Base-by-base conservation (phyloP, 805 yeast species). In the Nakazawaea populi region DNA sequence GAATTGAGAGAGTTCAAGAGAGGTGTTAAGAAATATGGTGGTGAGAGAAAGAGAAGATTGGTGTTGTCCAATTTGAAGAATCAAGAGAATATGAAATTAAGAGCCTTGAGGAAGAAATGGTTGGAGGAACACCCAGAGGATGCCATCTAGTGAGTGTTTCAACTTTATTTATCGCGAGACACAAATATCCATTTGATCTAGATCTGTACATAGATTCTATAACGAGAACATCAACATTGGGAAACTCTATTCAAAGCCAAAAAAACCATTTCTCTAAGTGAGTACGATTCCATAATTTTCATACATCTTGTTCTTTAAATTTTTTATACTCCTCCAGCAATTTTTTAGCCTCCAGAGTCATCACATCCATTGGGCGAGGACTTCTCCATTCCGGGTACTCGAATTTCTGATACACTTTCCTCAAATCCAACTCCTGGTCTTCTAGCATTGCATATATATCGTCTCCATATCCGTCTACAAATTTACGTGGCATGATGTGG, bases 401-500 rank as follows among this genome's bases (percentile, higher is more conserved):
- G 58, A 55, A 61, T 58, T 56, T 59, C 34, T 63, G 55, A 56
- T 73, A 74, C 5, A 59, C 63, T 5, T 62, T 62, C 46, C 69
- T 74, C 48, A 72, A 58, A 46, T 76, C 80, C 57, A 79, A 73
- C 53, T 83, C 85, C 48, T 71, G 59, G 5, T 68, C 60, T 52
- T 89, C 90, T 47, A 94, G 63, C 57, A 73, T 67, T n/a, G 70
- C 70, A 64, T 94, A 89, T 32, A 94, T 76, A 39, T 79, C 83
- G 63, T 89, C 96, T 1, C 89, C 89, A 42, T 63, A 69, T 0
- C 69, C 69, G 59, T 86, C 84, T 4, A 71, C 70, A 44, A 80
- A 67, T 63, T 76, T 82, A 40, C 99, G 75, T 6, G 99, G 99
- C 24, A 94, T 90, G 18, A 94, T 69, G 64, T 94, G 99, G 24